Percentiles rank a stretch among this genome's conserved stretches.
These are phyloP conservation scores for Oenanthe javanica DNA, from an alignment of 140 eudicot genomes.

Conservation along the genomic window DNA sequence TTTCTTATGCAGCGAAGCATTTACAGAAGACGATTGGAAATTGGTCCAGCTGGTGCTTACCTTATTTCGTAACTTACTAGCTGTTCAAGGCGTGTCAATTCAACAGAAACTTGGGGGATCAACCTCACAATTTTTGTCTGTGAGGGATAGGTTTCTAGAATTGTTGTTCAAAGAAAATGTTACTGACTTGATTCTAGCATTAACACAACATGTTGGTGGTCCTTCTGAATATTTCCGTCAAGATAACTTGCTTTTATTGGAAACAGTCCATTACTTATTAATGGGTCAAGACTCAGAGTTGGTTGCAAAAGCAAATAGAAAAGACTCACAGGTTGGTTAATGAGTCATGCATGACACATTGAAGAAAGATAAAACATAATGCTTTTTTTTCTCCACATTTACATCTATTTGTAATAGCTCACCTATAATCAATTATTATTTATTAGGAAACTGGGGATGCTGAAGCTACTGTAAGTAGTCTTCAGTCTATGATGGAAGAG, in stretches of 20 bases:
- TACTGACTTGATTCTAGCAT: slow-evolving; percentile 66
- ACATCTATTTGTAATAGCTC: neutral
- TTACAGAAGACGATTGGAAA: slow-evolving; percentile 96
- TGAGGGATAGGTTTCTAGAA: slow-evolving; percentile 69
- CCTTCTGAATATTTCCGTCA: slow-evolving; percentile 53
- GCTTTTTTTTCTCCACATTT: neutral
- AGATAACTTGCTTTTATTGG: slow-evolving; percentile 87
- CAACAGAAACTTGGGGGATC: slow-evolving; percentile 76
- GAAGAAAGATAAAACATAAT: neutral
- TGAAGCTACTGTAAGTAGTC: slow-evolving; percentile 49
- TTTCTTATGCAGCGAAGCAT: slow-evolving; percentile 42
- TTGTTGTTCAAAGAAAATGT: slow-evolving; percentile 85
- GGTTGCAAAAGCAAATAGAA: slow-evolving; percentile 50
- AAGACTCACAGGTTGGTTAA: slow-evolving; percentile 47
- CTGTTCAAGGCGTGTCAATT: slow-evolving; percentile 64
- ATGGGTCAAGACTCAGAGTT: slow-evolving; percentile 75
- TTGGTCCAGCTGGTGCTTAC: slow-evolving; percentile 84
- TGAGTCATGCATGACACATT: neutral
- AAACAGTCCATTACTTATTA: slow-evolving; percentile 60
- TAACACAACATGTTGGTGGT: slow-evolving; percentile 85
- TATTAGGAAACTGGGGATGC: slow-evolving; percentile 49
- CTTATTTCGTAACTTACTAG: slow-evolving; percentile 78
- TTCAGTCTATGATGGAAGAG: slow-evolving; percentile 67
- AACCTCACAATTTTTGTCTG: slow-evolving; percentile 43
- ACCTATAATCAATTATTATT: slow-evolving; percentile 11